These are phyloP conservation scores for Fusarium protoensiforme DNA, from an alignment of 2,329 filamentous ascomycete genomes.

Conservation along the genomic window DNA sequence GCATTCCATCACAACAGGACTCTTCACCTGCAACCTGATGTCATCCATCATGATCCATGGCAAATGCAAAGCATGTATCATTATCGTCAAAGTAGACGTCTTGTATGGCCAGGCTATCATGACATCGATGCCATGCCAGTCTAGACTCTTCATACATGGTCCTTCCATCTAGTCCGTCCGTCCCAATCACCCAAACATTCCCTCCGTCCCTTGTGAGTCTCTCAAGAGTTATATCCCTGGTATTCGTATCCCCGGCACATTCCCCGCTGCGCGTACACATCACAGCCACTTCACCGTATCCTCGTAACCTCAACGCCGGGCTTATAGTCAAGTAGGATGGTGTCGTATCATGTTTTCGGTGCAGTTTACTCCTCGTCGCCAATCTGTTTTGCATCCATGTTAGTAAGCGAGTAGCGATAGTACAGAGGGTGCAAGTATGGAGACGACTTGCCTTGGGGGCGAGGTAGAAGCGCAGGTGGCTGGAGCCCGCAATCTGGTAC, in stretches of 20 bases:
- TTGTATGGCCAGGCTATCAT: neutral
- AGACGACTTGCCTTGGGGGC: slow-evolving; percentile 84
- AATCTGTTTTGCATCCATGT: slow-evolving; percentile 44
- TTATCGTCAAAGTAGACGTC: slow-evolving; percentile 31
- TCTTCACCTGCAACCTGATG: neutral
- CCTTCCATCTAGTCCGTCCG: slow-evolving; percentile 17
- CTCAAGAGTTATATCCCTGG: slow-evolving; percentile 20
- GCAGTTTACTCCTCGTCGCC: slow-evolving; percentile 52
- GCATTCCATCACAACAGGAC: neutral
- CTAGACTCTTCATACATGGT: neutral
- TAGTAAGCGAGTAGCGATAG: slow-evolving; percentile 5
- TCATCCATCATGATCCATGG: neutral
- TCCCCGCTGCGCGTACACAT: slow-evolving; percentile 11
- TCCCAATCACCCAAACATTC: slow-evolving; percentile 3
- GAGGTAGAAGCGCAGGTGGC: slow-evolving; percentile 96
- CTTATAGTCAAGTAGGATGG: slow-evolving; percentile 28
- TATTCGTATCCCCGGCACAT: slow-evolving; percentile 32
- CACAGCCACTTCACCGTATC: slow-evolving; percentile 26
- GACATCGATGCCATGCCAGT: neutral
- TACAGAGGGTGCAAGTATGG: too few relatives aligned
- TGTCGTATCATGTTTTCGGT: slow-evolving; percentile 19
- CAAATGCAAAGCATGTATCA: slow-evolving; percentile 18
- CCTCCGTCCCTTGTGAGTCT: slow-evolving; percentile 3
- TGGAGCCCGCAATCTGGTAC: slow-evolving; percentile 83
- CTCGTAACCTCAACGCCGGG: slow-evolving; percentile 26